phyloP scores from a whole-genome alignment of 148 eudicot genomes.

The Heliamphora exappendiculata region DNA sequence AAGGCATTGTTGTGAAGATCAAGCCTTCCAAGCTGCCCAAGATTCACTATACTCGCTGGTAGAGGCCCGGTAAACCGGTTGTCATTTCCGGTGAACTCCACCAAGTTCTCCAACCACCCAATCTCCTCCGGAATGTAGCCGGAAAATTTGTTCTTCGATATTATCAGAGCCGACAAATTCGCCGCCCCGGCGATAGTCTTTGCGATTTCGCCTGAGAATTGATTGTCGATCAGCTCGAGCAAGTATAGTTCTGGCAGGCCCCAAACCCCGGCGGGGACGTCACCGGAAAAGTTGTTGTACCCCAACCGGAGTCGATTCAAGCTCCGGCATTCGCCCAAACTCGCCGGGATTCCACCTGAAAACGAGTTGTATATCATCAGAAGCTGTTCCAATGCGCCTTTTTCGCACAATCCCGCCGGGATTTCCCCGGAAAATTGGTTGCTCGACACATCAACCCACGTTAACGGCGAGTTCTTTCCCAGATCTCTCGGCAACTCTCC shows the following conservation, averaged over 20 bases:
- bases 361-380: conserved; percentile 47
- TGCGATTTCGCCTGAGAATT: conserved; percentile 64
- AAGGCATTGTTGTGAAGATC: conserved; percentile 74
- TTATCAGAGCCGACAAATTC: conserved; percentile 58
- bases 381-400: conserved; percentile 44
- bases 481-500: conserved; percentile 58
- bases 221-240: conserved; percentile 66
- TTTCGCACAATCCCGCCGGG: conserved; percentile 47
- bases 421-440: conserved; percentile 49
- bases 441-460: conserved; percentile 52
- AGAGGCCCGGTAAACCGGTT: conserved; percentile 57
- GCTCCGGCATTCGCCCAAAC: conserved; percentile 39
- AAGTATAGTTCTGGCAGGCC: conserved; percentile 42
- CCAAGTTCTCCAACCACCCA: conserved; percentile 49
- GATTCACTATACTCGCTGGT: conserved; percentile 51
- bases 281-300: conserved; percentile 51
- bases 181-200: conserved; percentile 39
- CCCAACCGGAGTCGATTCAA: conserved; percentile 65
- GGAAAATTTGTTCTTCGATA: conserved; percentile 58
- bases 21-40: conserved; percentile 74
- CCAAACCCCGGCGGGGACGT: conserved; percentile 52
- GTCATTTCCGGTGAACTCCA: conserved; percentile 49
- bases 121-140: conserved; percentile 53
- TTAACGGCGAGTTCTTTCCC: conserved; percentile 54
- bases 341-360: conserved; percentile 61